These are phyloP conservation scores for Puya raimondii DNA, from an alignment of 176 grass and related monocot genomes.

Conservation along the genomic window DNA sequence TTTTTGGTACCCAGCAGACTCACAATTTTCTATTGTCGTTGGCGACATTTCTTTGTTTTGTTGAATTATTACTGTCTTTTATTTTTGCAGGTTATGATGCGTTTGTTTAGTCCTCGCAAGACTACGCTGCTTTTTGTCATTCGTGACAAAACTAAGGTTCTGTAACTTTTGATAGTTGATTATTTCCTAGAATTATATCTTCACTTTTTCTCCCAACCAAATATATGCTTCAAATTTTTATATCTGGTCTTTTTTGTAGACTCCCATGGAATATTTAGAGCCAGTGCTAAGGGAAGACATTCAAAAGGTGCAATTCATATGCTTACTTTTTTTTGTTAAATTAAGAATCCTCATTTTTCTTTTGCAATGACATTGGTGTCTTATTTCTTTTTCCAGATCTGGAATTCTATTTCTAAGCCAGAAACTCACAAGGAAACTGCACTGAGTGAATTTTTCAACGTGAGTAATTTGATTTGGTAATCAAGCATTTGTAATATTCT, in stretches of 20 bases:
- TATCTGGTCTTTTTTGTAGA: constrained; percentile 31
- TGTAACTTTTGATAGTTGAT: background rate
- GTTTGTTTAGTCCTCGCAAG: constrained; percentile 54
- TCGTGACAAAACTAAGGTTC: constrained; percentile 86
- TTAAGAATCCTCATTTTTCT: constrained; percentile 16
- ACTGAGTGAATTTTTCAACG: constrained; percentile 94
- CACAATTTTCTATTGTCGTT: constrained; percentile 1
- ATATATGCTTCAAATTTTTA: constrained; percentile 4
- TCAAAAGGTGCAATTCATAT: constrained; percentile 41
- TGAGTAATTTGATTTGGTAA: constrained; percentile 32
- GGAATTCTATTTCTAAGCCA: constrained; percentile 72
- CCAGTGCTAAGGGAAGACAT: constrained; percentile 79
- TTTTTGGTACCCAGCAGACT: constrained; percentile 5
- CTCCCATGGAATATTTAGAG: constrained; percentile 61
- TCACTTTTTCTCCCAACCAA: background rate
- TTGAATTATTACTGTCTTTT: constrained; percentile 11
- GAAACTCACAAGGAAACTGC: constrained; percentile 61
- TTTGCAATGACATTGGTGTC: background rate
- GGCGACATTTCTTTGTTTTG: constrained; percentile 7
- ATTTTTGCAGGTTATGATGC: constrained; percentile 55
- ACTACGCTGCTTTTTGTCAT: constrained; percentile 65
- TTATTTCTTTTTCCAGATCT: constrained; percentile 56
- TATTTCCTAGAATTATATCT: background rate
- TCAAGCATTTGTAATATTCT: constrained; percentile 1
- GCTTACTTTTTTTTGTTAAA: constrained; percentile 11